These are phyloP conservation scores for Rhytidiadelphus loreus DNA, from an alignment of 225 moss, liverwort and hornwort species.

Conservation along the genomic window DNA sequence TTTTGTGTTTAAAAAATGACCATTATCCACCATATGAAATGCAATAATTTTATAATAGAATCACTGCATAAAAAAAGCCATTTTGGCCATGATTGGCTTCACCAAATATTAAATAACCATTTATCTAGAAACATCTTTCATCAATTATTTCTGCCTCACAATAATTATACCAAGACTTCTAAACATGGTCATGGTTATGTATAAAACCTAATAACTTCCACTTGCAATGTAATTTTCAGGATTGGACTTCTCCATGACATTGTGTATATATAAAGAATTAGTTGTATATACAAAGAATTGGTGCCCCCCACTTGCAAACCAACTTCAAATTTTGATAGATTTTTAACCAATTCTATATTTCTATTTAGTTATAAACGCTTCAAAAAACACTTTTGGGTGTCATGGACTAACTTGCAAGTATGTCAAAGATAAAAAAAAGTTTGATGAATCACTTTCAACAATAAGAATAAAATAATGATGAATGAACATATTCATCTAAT, in stretches of 20 bases:
- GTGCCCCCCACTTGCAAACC: background rate
- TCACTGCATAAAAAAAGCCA: too few species aligned
- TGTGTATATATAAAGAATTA: background rate
- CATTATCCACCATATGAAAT: background rate
- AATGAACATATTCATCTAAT: background rate
- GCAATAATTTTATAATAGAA: background rate
- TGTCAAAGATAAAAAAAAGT: background rate
- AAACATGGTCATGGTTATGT: too few species aligned
- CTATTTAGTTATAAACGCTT: background rate
- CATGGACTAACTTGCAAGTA: accelerated
- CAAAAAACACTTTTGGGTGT: accelerated
- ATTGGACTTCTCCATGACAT: background rate
- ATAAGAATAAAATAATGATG: too few species aligned
- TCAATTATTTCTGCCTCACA: too few species aligned
- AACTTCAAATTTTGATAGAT: background rate
- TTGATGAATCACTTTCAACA: background rate
- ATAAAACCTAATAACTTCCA: background rate
- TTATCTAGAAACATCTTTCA: background rate
- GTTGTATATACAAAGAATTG: background rate
- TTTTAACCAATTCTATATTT: background rate
- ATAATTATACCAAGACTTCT: accelerated
- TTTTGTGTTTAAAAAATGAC: background rate
- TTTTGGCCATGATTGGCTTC: background rate
- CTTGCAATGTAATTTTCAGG: background rate
- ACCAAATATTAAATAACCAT: background rate